Conservation (phyloP, 139 green algal species). For the Picochlorum sp. region DNA sequence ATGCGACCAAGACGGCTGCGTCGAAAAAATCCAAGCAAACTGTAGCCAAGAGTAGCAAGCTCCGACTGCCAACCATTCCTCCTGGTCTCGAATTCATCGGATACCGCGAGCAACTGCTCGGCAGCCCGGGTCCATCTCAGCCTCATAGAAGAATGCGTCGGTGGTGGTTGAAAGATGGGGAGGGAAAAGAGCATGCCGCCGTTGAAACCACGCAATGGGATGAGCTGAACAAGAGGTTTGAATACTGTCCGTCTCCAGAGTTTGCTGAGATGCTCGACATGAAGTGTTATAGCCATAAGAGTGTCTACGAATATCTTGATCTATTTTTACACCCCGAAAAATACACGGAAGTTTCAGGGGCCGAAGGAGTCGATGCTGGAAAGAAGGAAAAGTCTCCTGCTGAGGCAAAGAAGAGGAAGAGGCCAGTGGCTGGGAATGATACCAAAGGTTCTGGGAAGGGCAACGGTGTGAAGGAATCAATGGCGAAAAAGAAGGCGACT, state of each 20-base stretch:
- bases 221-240: neutral
- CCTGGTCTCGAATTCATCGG: neutral
- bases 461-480: neutral
- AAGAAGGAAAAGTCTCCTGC: neutral
- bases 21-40: neutral
- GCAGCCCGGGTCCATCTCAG: neutral
- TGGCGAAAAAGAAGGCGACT: slow-evolving; percentile 1
- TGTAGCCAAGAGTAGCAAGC: neutral
- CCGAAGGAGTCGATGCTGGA: neutral
- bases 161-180: slow-evolving; percentile 15
- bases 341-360: neutral
- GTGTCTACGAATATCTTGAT: slow-evolving; percentile 15
- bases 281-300: slow-evolving; percentile 1
- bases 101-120: neutral
- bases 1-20: no score
- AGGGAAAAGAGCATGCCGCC: slow-evolving; percentile 14
- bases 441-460: neutral
- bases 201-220: slow-evolving; percentile 19
- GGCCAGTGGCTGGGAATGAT: neutral
- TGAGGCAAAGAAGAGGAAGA: slow-evolving; percentile 1
- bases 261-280: slow-evolving; percentile 14
- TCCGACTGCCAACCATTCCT: neutral
- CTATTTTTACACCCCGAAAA: slow-evolving; percentile 11
- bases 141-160: slow-evolving; percentile 7
- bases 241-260: slow-evolving; percentile 6